These are phyloP conservation scores for Gonapodya prolifera DNA, from an alignment of 192 early-diverging fungal genomes.

Conservation along the genomic window DNA sequence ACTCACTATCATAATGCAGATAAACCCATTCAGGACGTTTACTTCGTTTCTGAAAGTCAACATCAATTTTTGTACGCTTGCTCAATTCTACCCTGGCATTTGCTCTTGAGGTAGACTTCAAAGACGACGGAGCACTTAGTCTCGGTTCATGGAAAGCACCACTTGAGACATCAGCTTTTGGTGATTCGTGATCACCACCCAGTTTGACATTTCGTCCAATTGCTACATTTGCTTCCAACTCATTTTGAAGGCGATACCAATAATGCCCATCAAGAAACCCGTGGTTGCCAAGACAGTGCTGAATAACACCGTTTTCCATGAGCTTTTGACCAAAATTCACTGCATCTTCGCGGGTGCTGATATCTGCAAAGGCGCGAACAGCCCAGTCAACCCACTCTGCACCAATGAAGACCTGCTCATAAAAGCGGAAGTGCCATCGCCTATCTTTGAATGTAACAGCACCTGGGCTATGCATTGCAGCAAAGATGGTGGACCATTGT, in stretches of 20 bases:
- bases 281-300: background rate
- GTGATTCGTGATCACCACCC: conserved; percentile 34
- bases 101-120: background rate
- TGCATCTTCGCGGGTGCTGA: conserved; percentile 7
- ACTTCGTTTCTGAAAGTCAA: conserved; percentile 67
- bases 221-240: too few relatives aligned
- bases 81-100: conserved; percentile 37
- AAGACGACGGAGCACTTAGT: background rate
- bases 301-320: background rate
- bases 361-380: conserved; percentile 6
- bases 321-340: conserved; percentile 4
- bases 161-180: conserved; percentile 14
- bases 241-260: background rate
- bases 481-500: background rate
- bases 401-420: background rate
- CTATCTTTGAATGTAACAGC: background rate
- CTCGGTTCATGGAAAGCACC: too few relatives aligned
- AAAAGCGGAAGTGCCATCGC: background rate
- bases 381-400: background rate
- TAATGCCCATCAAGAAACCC: background rate
- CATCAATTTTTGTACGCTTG: conserved; percentile 58
- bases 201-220: conserved; percentile 18
- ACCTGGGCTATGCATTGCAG: background rate
- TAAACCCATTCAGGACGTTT: conserved; percentile 69
- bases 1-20: conserved; percentile 85